Evolutionary conservation across 2,329 filamentous ascomycete genomes (phyloP).

Genomic region (Fusarium albidum): DNA sequence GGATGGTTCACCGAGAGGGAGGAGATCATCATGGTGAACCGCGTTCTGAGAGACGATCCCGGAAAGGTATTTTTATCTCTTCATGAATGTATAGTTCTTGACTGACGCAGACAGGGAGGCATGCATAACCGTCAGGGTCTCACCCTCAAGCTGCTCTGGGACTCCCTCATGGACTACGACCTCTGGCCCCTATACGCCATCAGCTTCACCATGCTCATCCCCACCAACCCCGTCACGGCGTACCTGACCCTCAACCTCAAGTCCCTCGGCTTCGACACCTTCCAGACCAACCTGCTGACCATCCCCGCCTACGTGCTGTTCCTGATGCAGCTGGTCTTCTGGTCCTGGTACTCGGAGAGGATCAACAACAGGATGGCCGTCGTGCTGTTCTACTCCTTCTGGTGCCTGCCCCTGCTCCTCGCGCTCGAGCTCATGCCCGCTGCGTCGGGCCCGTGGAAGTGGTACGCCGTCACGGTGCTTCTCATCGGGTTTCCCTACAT

Average conservation of each 20-base stretch:
- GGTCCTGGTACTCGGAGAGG: conserved; percentile 55
- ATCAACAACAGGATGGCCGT: conserved; percentile 50
- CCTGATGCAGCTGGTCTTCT: conserved; percentile 51
- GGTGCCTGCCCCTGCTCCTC: conserved; percentile 62
- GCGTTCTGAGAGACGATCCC: conserved; percentile 63
- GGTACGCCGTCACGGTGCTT: conserved; percentile 44
- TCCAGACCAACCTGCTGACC: conserved; percentile 64
- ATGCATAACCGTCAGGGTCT: conserved; percentile 67
- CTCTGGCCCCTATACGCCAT: conserved; percentile 47
- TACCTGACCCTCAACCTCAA: conserved; percentile 62
- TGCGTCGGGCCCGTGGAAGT: conserved; percentile 40
- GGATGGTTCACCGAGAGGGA: conserved; percentile 67
- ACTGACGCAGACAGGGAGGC: conserved; percentile 50
- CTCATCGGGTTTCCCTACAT: conserved; percentile 47
- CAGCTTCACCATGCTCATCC: conserved; percentile 39
- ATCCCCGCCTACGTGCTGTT: conserved; percentile 56
- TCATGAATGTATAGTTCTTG: too few relatives aligned
- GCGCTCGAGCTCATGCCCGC: conserved; percentile 49
- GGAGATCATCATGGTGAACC: conserved; percentile 63
- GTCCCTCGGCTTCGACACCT: conserved; percentile 58
- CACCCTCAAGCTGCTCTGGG: conserved; percentile 56
- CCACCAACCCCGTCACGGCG: conserved; percentile 32
- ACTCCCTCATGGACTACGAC: conserved; percentile 61
- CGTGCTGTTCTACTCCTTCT: conserved; percentile 56
- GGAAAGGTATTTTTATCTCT: too few relatives aligned